Base-by-base conservation (phyloP, 805 yeast species). In the Schizosaccharomyces japonicus region DNA sequence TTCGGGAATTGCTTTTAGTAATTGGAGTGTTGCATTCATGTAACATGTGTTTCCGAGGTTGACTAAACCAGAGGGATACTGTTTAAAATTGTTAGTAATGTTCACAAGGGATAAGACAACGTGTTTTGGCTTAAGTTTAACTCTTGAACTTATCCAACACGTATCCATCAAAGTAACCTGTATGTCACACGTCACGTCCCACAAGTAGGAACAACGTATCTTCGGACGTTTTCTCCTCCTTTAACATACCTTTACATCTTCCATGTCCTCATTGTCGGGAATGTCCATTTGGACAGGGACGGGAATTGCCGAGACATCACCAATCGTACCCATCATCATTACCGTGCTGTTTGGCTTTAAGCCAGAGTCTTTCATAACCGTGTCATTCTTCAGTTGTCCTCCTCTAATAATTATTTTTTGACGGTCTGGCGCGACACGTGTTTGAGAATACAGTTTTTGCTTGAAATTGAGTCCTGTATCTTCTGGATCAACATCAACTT, bases 291-390 rank as follows among this genome's bases (percentile, higher is more conserved):
- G 13, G 11, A 23, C 23, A 8, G 42, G 42, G 7, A 42, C 27
- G n/a, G 46, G 46, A 25, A 29, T 42, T 15, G 64, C 59, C 52
- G 58, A 50, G 48, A 75, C 63, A 49, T 70, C 72, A 49, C 80
- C 90, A 1, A 94, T 87, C 1, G 95, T 78, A 23, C 99, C 99
- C 49, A 90, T 67, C 49, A 90, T 81, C 94, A 90, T 80, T 21
- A 87, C 66, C 11, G 73, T 66, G 53, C 78, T 80, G 30, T 72
- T 73, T 21, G 72, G 67, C 56, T 78, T 80, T 52, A 85, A 58
- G 25, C 67, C 70, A 47, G 79, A 66, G 3, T 63, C 54, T 8
- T 65, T 57, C 48, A 81, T 61, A 33, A 67, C 64, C n/a, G 64
- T 65, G 51, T 79, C 85, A 61, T 83, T 87, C 49, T 70, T 69